phyloP scores from a whole-genome alignment of 371 early-diverging fungal species.

The Lichtheimia ornata region DNA sequence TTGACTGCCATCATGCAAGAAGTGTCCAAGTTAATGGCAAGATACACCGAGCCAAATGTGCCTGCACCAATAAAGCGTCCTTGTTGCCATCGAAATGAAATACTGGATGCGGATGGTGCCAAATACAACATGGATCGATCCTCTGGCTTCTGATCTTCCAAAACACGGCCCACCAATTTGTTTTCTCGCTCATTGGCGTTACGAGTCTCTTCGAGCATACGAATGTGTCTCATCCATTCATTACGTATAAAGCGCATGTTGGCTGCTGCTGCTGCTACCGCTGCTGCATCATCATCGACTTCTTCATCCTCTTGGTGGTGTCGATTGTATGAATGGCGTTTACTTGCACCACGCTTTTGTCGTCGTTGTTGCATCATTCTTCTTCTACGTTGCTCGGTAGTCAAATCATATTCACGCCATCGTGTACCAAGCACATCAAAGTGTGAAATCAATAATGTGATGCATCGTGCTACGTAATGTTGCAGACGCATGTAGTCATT shows the following conservation, averaged over 20 bases:
- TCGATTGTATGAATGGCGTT: conserved; percentile 37
- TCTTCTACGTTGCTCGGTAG: conserved; percentile 24
- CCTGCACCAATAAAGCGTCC: conserved; percentile 87
- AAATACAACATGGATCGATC: conserved; percentile 76
- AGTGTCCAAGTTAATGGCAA: conserved; percentile 82
- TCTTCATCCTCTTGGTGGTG: conserved; percentile 36
- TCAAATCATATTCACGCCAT: conserved; percentile 45
- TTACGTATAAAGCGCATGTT: conserved; percentile 43
- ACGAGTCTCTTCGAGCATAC: conserved; percentile 50
- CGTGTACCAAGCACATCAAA: conserved; percentile 79
- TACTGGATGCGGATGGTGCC: conserved; percentile 73
- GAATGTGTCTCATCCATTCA: conserved; percentile 56
- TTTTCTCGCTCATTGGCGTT: conserved; percentile 53
- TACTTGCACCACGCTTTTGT: conserved; percentile 36
- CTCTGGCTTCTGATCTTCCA: conserved; percentile 76
- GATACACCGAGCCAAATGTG: conserved; percentile 84
- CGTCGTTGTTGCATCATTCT: conserved; percentile 33
- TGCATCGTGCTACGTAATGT: conserved; percentile 72
- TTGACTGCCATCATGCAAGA: conserved; percentile 92
- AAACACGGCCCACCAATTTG: conserved; percentile 74
- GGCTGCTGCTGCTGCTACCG: conserved; percentile 27
- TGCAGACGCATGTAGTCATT: conserved; percentile 64
- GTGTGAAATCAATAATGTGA: conserved; percentile 80
- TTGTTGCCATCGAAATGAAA: conserved; percentile 85
- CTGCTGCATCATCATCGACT: conserved; percentile 9